Evolutionary conservation across 2,329 filamentous ascomycete genomes (phyloP), one percentile per base, ranked within the genome.

Genomic region (Lachnellula occidentalis): DNA sequence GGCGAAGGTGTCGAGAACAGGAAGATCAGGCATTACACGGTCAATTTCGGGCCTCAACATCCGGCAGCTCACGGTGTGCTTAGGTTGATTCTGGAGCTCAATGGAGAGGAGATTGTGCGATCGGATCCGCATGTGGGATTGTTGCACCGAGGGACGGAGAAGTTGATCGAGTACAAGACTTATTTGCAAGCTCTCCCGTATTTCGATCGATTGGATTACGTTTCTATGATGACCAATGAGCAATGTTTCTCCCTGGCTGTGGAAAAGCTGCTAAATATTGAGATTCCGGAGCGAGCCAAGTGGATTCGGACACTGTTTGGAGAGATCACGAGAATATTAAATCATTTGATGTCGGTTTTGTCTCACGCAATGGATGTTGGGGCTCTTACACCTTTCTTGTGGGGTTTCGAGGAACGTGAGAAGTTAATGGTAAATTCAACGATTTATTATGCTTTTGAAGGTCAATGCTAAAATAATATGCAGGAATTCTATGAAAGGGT

Each of bases 151-250:
- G 94, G 94, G 65, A 99, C 94, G 60, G 94, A 99, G 81, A 99
- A 99, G 82, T 84, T 99, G 76, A 97, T 97, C 76, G 94, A 99
- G 80, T 99, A 99, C 83, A 96, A 96, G 82, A 96, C 92, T 66
- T 99, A 99, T 71, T 82, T 97, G 69, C 94, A 99, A 79, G 94
- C 94, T 55, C 79, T 99, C 70, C 94, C 94, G 54, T 99, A 99
- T 79, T 99, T 99, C 72, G 94, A 99, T 76, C 90, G 94, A 66
- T 81, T 99, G 73, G 94, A 99, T 76, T 99, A 99, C 74, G 92
- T 96, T 66, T 96, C 91, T 68, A 99, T 99, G 95, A 99, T 99
- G 94, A 99, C 94, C 69, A 99, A 99, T 75, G 94, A 99, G 80
- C 94, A 99, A 76, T 96, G 91, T 71, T 99, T 90, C 75, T 85